Evolutionary conservation across 2,329 filamentous ascomycete genomes (phyloP), one percentile per base, ranked within the genome.

Genomic region (Fusarium torulosum): DNA sequence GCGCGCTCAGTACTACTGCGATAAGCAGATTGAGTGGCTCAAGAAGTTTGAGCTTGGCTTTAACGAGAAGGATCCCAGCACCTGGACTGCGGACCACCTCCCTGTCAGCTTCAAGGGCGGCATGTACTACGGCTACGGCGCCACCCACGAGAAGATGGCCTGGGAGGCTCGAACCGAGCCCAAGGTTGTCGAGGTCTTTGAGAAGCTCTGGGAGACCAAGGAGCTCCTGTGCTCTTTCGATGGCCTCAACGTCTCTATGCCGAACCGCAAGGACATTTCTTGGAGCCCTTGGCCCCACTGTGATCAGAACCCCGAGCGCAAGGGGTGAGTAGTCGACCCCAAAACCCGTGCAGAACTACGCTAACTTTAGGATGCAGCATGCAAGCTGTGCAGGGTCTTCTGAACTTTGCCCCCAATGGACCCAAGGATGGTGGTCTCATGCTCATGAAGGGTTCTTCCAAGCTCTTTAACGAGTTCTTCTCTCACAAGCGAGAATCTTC

Each of bases 211-310:
- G 56, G 77, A 76, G 17, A 82, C 81, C 3, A 70, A 80, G 46
- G 82, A 85, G 46, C 70, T 85, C 21, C 78, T 85, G 23, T 83
- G 83, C 2, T 84, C 82, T 0, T 85, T 84, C 61, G 83, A 72
- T 3, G 69, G 69, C 27, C 59, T 72, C 20, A 72, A 72, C 42
- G 51, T 85, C 60, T 80, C 79, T 31, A 79, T 84, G 56, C 76
- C 80, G 13, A 81, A 80, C 63, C 77, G 76, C 45, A 74, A 66
- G 15, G 75, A 82, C 60, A 74, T 71, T 6, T 38, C 46, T 7
- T 71, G 68, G 69, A 71, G 68, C 51, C 69, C 69, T 1, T 71
- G 69, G 69, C 69, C 69, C 19, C 69, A 71, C 49, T 69, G 65
- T 7, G 69, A 71, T 4, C 69, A 71, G 8, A 71, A 71, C 23